Evolutionary conservation across 2,329 filamentous ascomycete genomes (phyloP), one percentile per base, ranked within the genome.

Genomic region (Ilyonectria robusta): DNA sequence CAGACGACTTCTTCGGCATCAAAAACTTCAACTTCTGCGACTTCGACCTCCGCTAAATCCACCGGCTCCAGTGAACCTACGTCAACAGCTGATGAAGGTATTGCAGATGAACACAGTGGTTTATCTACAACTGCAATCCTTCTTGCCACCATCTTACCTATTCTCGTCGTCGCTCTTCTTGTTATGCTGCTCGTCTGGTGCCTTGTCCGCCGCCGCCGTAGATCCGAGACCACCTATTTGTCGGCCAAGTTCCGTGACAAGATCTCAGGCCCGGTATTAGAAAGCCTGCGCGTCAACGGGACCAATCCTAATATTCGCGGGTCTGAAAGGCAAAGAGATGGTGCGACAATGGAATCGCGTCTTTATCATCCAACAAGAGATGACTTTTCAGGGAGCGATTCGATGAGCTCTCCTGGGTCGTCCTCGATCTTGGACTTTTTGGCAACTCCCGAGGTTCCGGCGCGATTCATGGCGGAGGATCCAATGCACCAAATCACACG

Each of bases 61-160:
- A 59, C 73, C 11, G 69, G 75, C 10, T 68, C 75, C 11, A 69
- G 64, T 13, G 67, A 65, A 44, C 60, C 69, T 26, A 68, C 72
- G 19, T 69, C 70, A 6, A 54, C 73, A 23, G 68, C 59, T 8
- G 58, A 65, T 6, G 26, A 66, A 6, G 64, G 67, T 23, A 54
- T 69, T 13, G 48, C 62, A 6, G 70, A 72, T 1, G 56, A 68
- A 13, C 57, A 66, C n/a, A 67, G 69, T 10, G 77, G 73, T 29
- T 51, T 80, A 7, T 77, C 70, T 23, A 82, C 75, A 3, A 74
- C 73, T 23, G 75, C 79, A 4, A 79, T 85, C 23, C 74, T 86
- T 6, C 71, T 85, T 15, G 84, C 83, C 1, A 81, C 83, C 3
- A 78, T 86, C 3, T 75, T 87, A 3, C 84, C 84, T 2, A 69